Evolutionary conservation across 176 grass and related monocot species (phyloP).

Genomic region (Lolium perenne): DNA sequence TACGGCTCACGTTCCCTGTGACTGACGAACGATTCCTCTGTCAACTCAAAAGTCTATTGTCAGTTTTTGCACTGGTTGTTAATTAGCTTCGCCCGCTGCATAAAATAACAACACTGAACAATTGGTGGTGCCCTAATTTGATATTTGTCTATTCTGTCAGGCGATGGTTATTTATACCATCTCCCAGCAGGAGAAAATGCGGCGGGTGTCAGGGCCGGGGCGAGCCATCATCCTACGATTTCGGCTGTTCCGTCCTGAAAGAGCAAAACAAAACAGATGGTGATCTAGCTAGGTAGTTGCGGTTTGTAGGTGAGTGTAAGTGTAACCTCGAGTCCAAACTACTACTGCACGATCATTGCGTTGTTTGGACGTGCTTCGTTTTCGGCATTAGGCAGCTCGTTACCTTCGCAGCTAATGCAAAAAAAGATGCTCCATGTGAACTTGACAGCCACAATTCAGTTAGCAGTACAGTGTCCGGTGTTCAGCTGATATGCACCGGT

Average conservation of each 20-base stretch:
- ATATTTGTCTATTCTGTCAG: slow-evolving; percentile 10
- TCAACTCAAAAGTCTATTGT: too few species aligned
- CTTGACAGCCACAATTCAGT: slow-evolving; percentile 25
- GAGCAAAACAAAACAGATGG: not conserved
- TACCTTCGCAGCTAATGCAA: slow-evolving; percentile 40
- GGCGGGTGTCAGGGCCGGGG: slow-evolving; percentile 16
- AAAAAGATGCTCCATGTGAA: not conserved
- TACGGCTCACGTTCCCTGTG: not conserved
- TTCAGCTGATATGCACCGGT: not conserved
- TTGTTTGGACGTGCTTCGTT: slow-evolving; percentile 50
- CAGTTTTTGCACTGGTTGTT: not conserved
- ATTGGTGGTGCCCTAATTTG: not conserved
- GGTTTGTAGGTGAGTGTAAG: slow-evolving; percentile 21
- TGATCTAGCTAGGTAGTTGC: slow-evolving; percentile 8
- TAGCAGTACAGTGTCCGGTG: not conserved
- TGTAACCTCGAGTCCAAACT: slow-evolving; percentile 52
- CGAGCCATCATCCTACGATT: slow-evolving; percentile 22
- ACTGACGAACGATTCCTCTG: not conserved
- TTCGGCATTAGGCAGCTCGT: slow-evolving; percentile 47
- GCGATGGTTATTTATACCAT: not conserved
- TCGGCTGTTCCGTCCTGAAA: slow-evolving; percentile 1
- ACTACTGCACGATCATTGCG: slow-evolving; percentile 30
- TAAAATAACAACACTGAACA: not conserved
- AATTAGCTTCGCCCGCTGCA: not conserved
- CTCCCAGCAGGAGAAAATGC: slow-evolving; percentile 25